Conservation (phyloP, 2,329 filamentous ascomycete genomes). For the Raffaelea ambrosiae region DNA sequence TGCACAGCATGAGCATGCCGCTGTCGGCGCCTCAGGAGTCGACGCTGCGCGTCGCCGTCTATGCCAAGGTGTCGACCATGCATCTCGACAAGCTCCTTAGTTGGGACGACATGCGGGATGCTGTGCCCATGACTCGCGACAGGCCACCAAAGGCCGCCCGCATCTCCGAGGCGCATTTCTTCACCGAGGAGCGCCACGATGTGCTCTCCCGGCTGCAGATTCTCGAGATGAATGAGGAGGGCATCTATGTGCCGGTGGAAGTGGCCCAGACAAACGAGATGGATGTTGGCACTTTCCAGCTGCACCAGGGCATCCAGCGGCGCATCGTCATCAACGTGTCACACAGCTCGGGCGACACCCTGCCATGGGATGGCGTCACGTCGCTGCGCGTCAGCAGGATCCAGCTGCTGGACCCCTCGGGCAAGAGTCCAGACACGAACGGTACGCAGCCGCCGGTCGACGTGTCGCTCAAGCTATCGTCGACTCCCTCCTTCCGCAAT, state of each 20-base stretch:
- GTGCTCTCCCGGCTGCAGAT: slow-evolving; percentile 82
- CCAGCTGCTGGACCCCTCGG: slow-evolving; percentile 73
- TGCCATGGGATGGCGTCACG: slow-evolving; percentile 82
- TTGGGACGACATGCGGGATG: slow-evolving; percentile 97
- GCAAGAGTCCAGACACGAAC: slow-evolving; percentile 40
- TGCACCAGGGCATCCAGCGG: slow-evolving; percentile 89
- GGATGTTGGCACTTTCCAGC: slow-evolving; percentile 84
- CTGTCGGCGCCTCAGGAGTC: slow-evolving; percentile 67
- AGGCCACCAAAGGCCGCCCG: slow-evolving; percentile 49
- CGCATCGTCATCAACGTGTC: slow-evolving; percentile 82
- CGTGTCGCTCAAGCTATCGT: slow-evolving; percentile 67
- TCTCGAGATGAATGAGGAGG: slow-evolving; percentile 82
- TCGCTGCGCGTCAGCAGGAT: slow-evolving; percentile 72
- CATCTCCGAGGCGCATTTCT: slow-evolving; percentile 87
- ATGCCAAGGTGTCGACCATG: slow-evolving; percentile 83
- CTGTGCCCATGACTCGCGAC: slow-evolving; percentile 49
- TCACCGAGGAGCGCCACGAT: slow-evolving; percentile 87
- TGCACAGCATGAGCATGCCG: slow-evolving; percentile 94
- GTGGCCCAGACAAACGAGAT: slow-evolving; percentile 78
- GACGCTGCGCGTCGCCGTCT: slow-evolving; percentile 78
- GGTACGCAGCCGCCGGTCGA: slow-evolving; percentile 39
- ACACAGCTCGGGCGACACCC: slow-evolving; percentile 77
- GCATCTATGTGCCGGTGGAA: slow-evolving; percentile 86
- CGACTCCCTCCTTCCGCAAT: slow-evolving; percentile 69
- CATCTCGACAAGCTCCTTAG: slow-evolving; percentile 95